Conservation (phyloP, 1,139 yeast species). For the Diutina neorugosa region DNA sequence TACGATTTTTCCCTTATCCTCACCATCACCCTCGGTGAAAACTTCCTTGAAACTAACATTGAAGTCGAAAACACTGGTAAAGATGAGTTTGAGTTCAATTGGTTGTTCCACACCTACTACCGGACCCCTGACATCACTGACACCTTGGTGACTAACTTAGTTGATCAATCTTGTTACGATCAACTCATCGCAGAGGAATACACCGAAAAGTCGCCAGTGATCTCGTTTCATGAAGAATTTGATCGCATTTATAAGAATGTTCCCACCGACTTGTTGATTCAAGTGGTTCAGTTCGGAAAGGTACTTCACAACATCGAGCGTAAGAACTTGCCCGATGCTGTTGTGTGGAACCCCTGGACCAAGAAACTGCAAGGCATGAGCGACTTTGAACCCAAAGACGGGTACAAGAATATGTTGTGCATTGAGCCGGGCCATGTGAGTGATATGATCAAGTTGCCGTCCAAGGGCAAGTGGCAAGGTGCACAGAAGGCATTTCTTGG, state of each 20-base stretch:
- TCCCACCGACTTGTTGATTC: constrained; percentile 41
- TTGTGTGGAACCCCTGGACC: constrained; percentile 98
- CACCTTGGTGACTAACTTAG: constrained; percentile 62
- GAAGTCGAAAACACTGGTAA: constrained; percentile 64
- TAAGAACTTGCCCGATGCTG: constrained; percentile 68
- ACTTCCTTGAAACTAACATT: constrained; percentile 51
- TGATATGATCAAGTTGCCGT: constrained; percentile 45
- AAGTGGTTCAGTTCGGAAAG: constrained; percentile 55
- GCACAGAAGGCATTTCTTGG: constrained; percentile 43
- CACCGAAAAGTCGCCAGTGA: constrained; percentile 59
- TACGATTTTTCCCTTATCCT: constrained; percentile 67
- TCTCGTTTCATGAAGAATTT: constrained; percentile 65
- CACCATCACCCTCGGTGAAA: constrained; percentile 44
- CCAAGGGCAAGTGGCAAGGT: constrained; percentile 65
- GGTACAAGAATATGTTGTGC: constrained; percentile 81
- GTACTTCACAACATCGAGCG: constrained; percentile 58
- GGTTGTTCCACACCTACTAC: constrained; percentile 93
- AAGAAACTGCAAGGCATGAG: constrained; percentile 68
- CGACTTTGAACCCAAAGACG: constrained; percentile 79
- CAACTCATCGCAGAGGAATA: constrained; percentile 56
- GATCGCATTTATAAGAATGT: constrained; percentile 73
- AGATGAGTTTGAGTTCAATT: constrained; percentile 68
- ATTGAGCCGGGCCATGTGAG: constrained; percentile 87
- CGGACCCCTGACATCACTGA: constrained; percentile 66
- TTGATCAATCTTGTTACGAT: constrained; percentile 61